phyloP scores from a whole-genome alignment of 768 basidiomycete genomes.

The Mrakia frigida region DNA sequence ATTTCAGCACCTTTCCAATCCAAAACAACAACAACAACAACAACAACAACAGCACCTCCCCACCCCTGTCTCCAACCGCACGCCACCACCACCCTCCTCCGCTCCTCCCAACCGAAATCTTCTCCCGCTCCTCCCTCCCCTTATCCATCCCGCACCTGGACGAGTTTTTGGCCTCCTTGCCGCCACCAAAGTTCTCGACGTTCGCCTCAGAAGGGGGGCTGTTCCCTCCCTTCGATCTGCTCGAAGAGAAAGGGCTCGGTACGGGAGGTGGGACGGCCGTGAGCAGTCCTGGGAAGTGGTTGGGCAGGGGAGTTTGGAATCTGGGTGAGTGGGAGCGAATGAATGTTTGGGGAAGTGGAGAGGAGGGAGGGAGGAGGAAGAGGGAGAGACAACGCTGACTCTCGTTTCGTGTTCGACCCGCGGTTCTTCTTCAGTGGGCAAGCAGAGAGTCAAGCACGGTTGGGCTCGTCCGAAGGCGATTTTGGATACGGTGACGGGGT shows the following conservation, averaged over 20 bases:
- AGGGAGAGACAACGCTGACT: too few species aligned
- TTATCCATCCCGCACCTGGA: constrained; percentile 62
- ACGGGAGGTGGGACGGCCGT: background rate
- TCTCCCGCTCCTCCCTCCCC: constrained; percentile 57
- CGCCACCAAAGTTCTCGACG: constrained; percentile 48
- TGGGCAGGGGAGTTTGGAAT: background rate
- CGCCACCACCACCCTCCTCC: background rate
- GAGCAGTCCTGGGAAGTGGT: background rate
- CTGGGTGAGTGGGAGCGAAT: background rate
- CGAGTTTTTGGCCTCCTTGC: constrained; percentile 52
- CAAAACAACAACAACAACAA: background rate
- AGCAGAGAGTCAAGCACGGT: constrained; percentile 44
- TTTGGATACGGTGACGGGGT: constrained; percentile 50
- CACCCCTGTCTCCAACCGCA: background rate
- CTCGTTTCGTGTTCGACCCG: too few species aligned
- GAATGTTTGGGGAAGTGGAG: background rate
- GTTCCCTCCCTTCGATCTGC: constrained; percentile 18
- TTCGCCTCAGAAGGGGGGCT: background rate
- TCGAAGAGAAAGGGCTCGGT: background rate
- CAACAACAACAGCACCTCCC: background rate
- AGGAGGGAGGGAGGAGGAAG: background rate
- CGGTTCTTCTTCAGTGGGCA: background rate
- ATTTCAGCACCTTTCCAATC: background rate
- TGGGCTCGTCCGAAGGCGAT: constrained; percentile 59
- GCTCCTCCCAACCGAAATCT: constrained; percentile 37